Evolutionary conservation across 176 grass and related monocot species (phyloP).

Genomic region (Dactylis glomerata): DNA sequence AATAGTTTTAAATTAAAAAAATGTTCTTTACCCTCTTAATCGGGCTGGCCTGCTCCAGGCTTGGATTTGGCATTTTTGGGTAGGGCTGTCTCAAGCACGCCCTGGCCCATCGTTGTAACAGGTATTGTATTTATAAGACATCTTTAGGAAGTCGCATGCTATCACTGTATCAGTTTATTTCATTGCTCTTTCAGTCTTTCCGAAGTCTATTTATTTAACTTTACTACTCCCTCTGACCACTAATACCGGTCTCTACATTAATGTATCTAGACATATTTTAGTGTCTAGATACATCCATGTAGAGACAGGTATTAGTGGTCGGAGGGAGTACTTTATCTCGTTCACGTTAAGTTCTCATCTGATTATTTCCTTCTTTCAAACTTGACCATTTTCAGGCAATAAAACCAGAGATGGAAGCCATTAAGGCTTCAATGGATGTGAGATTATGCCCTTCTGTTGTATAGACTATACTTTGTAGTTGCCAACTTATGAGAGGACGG

Average conservation of each 20-base stretch:
- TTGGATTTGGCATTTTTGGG: background rate
- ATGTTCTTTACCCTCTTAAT: background rate
- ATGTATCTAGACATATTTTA: too few relatives aligned
- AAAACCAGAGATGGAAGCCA: constrained; percentile 70
- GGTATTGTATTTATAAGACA: background rate
- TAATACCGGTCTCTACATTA: too few relatives aligned
- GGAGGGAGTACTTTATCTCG: constrained; percentile 23
- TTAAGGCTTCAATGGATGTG: constrained; percentile 69
- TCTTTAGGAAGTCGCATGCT: constrained; percentile 3
- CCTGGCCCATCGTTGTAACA: background rate
- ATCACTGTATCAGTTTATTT: constrained; percentile 11
- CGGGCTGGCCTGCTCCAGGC: background rate
- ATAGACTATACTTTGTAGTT: constrained; percentile 22
- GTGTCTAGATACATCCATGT: too few relatives aligned
- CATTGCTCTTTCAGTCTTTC: background rate
- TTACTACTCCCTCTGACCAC: too few relatives aligned
- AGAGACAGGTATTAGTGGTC: too few relatives aligned
- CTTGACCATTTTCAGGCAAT: constrained; percentile 50
- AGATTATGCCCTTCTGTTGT: constrained; percentile 27
- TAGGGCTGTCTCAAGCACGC: background rate
- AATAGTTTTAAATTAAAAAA: background rate
- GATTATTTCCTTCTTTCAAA: constrained; percentile 14
- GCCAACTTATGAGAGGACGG: constrained; percentile 15
- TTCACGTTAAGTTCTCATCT: constrained; percentile 1
- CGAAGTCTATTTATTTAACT: background rate